Evolutionary conservation across 1,284 basidiomycete species (phyloP).

Genomic region (Trichosporon sp.): DNA sequence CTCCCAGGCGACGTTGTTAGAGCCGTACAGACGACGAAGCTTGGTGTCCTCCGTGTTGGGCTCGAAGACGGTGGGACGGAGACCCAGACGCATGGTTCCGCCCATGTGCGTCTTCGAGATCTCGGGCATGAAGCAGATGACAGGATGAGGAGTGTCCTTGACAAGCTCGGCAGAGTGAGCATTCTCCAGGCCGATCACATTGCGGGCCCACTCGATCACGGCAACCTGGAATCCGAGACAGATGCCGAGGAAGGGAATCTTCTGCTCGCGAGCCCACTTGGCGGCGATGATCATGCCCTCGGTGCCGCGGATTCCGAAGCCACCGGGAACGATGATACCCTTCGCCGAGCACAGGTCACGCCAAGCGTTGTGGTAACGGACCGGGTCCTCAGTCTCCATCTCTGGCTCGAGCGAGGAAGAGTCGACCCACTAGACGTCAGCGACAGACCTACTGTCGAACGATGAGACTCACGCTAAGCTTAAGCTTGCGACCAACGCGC

Average conservation of each 20-base stretch:
- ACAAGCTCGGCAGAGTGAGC: slow-evolving; percentile 89
- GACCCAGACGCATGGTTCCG: slow-evolving; percentile 95
- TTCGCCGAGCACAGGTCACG: slow-evolving; percentile 83
- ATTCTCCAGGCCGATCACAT: slow-evolving; percentile 73
- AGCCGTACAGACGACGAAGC: slow-evolving; percentile 82
- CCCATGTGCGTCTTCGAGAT: slow-evolving; percentile 98
- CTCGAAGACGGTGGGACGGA: slow-evolving; percentile 90
- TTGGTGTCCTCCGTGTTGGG: slow-evolving; percentile 66
- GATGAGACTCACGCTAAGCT: slow-evolving; percentile 65
- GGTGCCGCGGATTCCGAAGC: slow-evolving; percentile 89
- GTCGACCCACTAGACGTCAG: slow-evolving; percentile 80
- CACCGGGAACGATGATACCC: slow-evolving; percentile 95
- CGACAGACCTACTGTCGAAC: too few species aligned
- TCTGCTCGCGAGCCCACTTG: slow-evolving; percentile 94
- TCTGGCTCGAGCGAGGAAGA: slow-evolving; percentile 88
- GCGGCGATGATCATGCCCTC: slow-evolving; percentile 98
- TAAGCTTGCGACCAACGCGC: slow-evolving; percentile 80
- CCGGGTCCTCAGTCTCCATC: slow-evolving; percentile 76
- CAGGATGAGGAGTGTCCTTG: slow-evolving; percentile 64
- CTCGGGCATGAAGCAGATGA: slow-evolving; percentile 98
- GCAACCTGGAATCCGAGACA: slow-evolving; percentile 98
- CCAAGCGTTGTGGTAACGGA: slow-evolving; percentile 96
- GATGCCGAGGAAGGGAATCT: slow-evolving; percentile 92
- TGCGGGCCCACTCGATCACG: slow-evolving; percentile 91
- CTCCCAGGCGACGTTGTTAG: slow-evolving; percentile 85